These are phyloP conservation scores for Globomyces pollinis-pini DNA, from an alignment of 192 early-diverging fungal genomes.

Conservation along the genomic window DNA sequence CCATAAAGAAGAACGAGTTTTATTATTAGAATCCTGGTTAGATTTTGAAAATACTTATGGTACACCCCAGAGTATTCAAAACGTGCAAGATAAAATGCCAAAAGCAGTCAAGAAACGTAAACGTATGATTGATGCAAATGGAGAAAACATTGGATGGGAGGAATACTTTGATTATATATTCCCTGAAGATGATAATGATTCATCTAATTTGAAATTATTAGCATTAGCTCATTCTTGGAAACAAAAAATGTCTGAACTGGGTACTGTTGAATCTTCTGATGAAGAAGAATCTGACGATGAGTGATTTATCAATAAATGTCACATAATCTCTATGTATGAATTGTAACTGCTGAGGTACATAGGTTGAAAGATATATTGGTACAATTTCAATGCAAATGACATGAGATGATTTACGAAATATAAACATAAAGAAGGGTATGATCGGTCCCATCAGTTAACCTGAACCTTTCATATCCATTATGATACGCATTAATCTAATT, in stretches of 20 bases:
- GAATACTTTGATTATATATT: constrained; percentile 99
- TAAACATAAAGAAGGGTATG: no score
- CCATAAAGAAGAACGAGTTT: constrained; percentile 76
- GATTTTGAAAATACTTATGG: constrained; percentile 68
- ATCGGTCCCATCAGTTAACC: no score
- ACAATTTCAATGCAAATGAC: no score
- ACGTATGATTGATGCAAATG: constrained; percentile 51
- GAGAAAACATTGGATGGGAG: constrained; percentile 64
- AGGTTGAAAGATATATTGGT: no score
- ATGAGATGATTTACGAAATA: no score
- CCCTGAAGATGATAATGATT: constrained; percentile 87
- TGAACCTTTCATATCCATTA: no score
- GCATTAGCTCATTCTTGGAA: constrained; percentile 87
- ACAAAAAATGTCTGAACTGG: constrained; percentile 12
- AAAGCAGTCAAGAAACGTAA: constrained; percentile 86
- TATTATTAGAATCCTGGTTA: constrained; percentile 87
- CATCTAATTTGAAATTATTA: constrained; percentile 82
- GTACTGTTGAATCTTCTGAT: neutral
- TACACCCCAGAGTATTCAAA: constrained; percentile 28
- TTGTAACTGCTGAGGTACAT: no score
- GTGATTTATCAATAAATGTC: constrained; percentile 8
- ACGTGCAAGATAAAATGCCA: constrained; percentile 72
- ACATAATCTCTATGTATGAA: no score
- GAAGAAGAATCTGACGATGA: constrained; percentile 23
- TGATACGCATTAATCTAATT: no score